phyloP scores from a whole-genome alignment of 345 rosid species.

The Reutealis trisperma region DNA sequence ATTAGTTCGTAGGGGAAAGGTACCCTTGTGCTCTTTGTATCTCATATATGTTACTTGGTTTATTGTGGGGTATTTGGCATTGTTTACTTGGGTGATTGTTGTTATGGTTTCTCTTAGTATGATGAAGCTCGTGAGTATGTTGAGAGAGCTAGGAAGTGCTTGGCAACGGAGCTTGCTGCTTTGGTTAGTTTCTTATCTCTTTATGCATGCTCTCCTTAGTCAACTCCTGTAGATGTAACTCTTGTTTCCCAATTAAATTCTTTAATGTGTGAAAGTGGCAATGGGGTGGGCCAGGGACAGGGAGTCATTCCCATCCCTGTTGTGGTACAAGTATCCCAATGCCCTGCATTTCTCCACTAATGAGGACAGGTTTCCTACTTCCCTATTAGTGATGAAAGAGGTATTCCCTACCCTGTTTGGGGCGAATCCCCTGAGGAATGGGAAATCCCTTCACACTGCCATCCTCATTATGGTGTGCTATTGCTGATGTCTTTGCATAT shows the following conservation, averaged over 20 bases:
- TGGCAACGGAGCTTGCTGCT: constrained; percentile 99
- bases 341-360: background rate
- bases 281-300: background rate
- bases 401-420: background rate
- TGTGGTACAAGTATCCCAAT: too few relatives aligned
- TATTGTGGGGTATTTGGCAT: background rate
- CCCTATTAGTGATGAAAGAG: background rate
- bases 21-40: constrained; percentile 19
- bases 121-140: constrained; percentile 95
- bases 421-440: background rate
- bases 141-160: constrained; percentile 93
- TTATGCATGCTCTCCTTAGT: background rate
- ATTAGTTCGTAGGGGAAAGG: constrained; percentile 81
- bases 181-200: constrained; percentile 57
- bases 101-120: constrained; percentile 45
- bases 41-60: too few relatives aligned
- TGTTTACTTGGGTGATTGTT: constrained; percentile 10
- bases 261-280: background rate
- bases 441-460: background rate
- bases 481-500: background rate
- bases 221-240: background rate
- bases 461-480: background rate
- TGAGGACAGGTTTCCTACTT: background rate
- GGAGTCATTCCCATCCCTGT: background rate
- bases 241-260: background rate